Evolutionary conservation across 2,329 filamentous ascomycete genomes (phyloP).

Genomic region (Pseudogymnoascus sp.): DNA sequence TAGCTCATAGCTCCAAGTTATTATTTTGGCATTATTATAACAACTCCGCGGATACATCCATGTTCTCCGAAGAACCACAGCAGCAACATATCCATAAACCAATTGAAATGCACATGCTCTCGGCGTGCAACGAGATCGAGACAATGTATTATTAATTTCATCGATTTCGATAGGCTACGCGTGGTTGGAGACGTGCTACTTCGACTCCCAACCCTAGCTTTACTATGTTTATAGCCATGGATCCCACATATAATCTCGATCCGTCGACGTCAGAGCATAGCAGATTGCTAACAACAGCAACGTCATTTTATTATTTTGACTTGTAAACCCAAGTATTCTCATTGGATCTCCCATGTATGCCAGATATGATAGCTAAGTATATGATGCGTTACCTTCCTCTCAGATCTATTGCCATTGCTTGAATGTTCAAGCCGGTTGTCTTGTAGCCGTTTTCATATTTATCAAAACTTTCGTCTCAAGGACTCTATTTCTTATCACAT

Average conservation of each 20-base stretch:
- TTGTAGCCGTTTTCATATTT: neutral
- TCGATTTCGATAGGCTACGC: neutral
- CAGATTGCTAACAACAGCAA: neutral
- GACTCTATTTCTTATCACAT: neutral
- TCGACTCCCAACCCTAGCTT: neutral
- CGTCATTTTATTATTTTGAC: conserved; percentile 8
- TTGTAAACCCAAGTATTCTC: neutral
- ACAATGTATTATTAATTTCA: neutral
- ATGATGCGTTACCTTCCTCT: neutral
- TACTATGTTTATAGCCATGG: neutral
- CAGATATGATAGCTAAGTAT: neutral
- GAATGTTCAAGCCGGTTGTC: neutral
- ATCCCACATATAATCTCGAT: neutral
- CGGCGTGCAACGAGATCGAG: neutral
- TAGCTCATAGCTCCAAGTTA: neutral
- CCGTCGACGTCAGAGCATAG: neutral
- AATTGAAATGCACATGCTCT: neutral
- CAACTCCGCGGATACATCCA: neutral
- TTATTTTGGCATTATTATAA: neutral
- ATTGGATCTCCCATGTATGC: neutral
- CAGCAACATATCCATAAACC: neutral
- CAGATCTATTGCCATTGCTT: neutral
- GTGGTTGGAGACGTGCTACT: neutral
- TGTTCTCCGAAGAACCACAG: neutral
- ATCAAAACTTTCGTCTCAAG: neutral